Conservation (phyloP, 2,329 filamentous ascomycete genomes). For the Diaporthe nobilis region DNA sequence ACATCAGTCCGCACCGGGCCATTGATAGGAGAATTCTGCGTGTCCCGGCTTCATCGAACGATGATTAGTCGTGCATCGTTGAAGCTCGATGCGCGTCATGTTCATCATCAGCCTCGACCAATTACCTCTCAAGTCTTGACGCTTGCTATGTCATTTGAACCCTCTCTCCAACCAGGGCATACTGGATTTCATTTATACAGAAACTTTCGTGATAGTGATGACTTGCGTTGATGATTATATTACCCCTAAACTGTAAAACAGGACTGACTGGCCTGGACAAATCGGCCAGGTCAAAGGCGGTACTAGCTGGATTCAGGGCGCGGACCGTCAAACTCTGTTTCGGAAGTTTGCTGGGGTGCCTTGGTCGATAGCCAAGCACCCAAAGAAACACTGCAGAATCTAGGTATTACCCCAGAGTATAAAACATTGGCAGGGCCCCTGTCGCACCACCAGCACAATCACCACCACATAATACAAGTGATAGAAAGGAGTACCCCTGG, state of each 20-base stretch:
- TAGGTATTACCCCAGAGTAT: slow-evolving; percentile 21
- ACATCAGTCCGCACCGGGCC: not conserved
- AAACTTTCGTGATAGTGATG: slow-evolving; percentile 16
- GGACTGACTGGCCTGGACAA: not conserved
- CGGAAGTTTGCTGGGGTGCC: slow-evolving; percentile 23
- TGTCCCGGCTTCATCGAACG: not conserved
- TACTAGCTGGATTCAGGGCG: slow-evolving; percentile 4
- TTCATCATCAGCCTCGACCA: not conserved
- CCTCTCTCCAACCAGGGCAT: not conserved
- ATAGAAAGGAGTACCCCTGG: slow-evolving; percentile 9
- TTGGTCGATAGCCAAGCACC: slow-evolving; percentile 28
- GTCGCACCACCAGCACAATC: slow-evolving; percentile 7
- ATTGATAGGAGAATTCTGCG: not conserved
- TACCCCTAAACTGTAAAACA: slow-evolving; percentile 20
- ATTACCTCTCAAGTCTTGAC: not conserved
- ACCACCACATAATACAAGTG: not conserved
- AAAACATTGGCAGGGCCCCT: slow-evolving; percentile 32
- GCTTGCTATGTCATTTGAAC: not conserved
- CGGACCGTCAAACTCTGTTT: slow-evolving; percentile 33
- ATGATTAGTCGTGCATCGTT: not conserved
- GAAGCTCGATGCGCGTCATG: not conserved
- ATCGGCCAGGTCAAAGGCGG: not conserved
- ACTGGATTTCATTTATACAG: not conserved
- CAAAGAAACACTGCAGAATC: slow-evolving; percentile 17
- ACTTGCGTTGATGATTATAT: slow-evolving; percentile 2